Conservation (phyloP, 164 flowering plant species). For the Aristolochia contorta region DNA sequence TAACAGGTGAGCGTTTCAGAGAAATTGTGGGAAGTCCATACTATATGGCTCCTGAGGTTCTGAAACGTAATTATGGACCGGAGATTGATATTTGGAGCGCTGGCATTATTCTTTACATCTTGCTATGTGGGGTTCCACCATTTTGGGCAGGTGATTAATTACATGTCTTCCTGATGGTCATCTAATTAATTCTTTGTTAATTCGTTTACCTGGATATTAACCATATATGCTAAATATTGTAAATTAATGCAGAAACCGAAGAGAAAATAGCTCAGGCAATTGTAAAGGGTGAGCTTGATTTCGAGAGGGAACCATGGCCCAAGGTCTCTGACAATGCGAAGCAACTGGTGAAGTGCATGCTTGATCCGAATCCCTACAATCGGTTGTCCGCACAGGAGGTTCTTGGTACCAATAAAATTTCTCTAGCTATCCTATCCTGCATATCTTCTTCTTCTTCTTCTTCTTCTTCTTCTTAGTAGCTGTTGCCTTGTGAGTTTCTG, state of each 20-base stretch:
- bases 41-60: slow-evolving; percentile 89
- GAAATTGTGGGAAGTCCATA: slow-evolving; percentile 90
- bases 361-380: slow-evolving; percentile 62
- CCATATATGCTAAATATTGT: no score
- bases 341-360: slow-evolving; percentile 66
- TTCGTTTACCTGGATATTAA: no score
- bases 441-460: background rate
- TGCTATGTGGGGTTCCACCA: slow-evolving; percentile 86
- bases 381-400: slow-evolving; percentile 64
- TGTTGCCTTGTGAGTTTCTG: background rate
- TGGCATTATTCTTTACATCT: slow-evolving; percentile 72
- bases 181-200: background rate
- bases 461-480: background rate
- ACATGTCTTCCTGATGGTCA: background rate
- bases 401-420: no score
- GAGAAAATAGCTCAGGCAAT: slow-evolving; percentile 90
- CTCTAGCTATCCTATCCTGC: no score
- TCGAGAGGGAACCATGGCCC: slow-evolving; percentile 90
- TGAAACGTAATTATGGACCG: slow-evolving; percentile 61
- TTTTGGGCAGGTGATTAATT: slow-evolving; percentile 70
- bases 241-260: slow-evolving; percentile 60
- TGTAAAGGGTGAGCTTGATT: slow-evolving; percentile 34
- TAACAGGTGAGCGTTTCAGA: slow-evolving; percentile 52
- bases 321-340: slow-evolving; percentile 71
- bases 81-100: slow-evolving; percentile 85